Conservation (phyloP, 768 basidiomycete species). For the Tremella mesenterica region DNA sequence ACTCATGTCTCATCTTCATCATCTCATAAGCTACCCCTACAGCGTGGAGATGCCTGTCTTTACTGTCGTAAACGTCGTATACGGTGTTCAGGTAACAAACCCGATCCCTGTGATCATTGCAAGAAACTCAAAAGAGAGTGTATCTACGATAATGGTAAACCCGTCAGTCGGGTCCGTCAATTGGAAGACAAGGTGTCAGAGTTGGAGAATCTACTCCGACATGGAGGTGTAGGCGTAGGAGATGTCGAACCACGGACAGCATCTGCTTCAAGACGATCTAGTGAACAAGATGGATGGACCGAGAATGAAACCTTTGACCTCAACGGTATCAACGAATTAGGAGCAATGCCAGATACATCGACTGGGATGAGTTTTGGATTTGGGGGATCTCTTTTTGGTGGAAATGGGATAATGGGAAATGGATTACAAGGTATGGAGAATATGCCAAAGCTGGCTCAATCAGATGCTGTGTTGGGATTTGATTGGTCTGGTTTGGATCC, state of each 20-base stretch:
- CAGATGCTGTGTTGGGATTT: constrained; percentile 17
- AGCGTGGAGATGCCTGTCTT: constrained; percentile 35
- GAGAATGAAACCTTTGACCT: constrained; percentile 7
- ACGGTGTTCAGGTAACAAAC: constrained; percentile 29
- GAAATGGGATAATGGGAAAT: constrained; percentile 3
- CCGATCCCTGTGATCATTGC: constrained; percentile 30
- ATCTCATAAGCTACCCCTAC: constrained; percentile 16
- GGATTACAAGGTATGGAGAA: background rate
- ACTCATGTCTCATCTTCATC: background rate
- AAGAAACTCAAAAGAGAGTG: constrained; percentile 27
- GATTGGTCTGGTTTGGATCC: constrained; percentile 37
- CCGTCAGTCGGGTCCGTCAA: constrained; percentile 35
- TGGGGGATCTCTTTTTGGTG: constrained; percentile 5
- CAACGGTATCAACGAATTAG: constrained; percentile 9
- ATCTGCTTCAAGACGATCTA: background rate
- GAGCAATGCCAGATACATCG: background rate
- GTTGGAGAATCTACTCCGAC: constrained; percentile 22
- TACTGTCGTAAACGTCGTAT: constrained; percentile 36
- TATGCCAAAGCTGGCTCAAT: background rate
- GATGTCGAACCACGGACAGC: background rate
- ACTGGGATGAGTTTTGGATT: background rate
- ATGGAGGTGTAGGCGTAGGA: background rate
- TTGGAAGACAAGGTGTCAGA: constrained; percentile 38
- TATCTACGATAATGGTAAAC: constrained; percentile 35
- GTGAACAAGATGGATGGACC: background rate